Percentiles rank a stretch among this genome's conserved stretches.
Conservation (phyloP, 805 yeast genomes). For the Yarrowia divulgata region DNA sequence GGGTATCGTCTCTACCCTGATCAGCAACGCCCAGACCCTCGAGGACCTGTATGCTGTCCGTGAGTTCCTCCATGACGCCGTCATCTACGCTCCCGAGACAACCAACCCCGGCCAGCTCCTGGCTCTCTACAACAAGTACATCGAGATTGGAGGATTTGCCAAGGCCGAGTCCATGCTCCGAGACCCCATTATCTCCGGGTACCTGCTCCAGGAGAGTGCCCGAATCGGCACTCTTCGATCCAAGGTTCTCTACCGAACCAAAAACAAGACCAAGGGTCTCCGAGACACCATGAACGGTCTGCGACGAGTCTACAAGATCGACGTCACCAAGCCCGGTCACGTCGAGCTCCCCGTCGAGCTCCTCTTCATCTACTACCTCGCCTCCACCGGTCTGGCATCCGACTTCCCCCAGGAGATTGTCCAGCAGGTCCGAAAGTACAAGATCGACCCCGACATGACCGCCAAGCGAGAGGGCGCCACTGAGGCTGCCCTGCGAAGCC, state of each 20-base stretch:
- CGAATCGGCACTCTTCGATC: slow-evolving; percentile 26
- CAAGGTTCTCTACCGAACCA: slow-evolving; percentile 13
- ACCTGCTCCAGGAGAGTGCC: slow-evolving; percentile 18
- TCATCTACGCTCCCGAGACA: slow-evolving; percentile 25
- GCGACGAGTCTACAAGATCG: slow-evolving; percentile 19
- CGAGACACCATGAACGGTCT: slow-evolving; percentile 2
- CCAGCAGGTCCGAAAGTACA: slow-evolving; percentile 18
- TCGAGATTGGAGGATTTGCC: slow-evolving; percentile 6
- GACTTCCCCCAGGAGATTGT: slow-evolving; percentile 1
- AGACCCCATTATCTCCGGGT: background rate
- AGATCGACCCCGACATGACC: slow-evolving; percentile 33
- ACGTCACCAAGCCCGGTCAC: slow-evolving; percentile 26
- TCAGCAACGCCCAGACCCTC: background rate
- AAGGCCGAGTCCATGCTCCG: slow-evolving; percentile 12
- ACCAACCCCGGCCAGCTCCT: slow-evolving; percentile 21
- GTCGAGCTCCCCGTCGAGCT: slow-evolving; percentile 36
- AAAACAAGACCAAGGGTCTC: background rate
- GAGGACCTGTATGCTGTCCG: slow-evolving; percentile 8
- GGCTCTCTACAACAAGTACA: slow-evolving; percentile 9
- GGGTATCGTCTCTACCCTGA: background rate
- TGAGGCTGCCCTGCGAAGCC: slow-evolving; percentile 28
- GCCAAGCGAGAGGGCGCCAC: slow-evolving; percentile 12
- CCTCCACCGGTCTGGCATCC: slow-evolving; percentile 14
- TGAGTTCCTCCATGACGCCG: background rate
- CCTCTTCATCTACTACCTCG: slow-evolving; percentile 23